Evolutionary conservation across 768 basidiomycete genomes (phyloP), one percentile per base, ranked within the genome.

Genomic region (Pleurotus platypus): DNA sequence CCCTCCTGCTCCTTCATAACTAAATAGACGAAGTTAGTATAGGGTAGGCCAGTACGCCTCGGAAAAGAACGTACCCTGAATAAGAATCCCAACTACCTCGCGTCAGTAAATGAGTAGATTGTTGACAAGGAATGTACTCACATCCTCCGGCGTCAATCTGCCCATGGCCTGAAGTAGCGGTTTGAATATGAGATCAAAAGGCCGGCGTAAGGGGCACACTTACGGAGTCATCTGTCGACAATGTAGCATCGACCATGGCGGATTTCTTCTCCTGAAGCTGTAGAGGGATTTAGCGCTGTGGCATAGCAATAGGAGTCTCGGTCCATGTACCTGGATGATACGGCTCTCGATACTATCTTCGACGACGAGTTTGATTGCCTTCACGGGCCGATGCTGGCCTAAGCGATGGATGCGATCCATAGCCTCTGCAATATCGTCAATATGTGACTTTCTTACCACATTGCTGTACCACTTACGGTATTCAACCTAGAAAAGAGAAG

Each of bases 331-430:
- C 72, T 96, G 92, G 15, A 99, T 81, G 57, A 99, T 98, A 60
- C 94, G 87, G 64, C 87, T 89, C 69, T 99, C 97, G 60, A 99
- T 98, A 58, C 91, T 92, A 68, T 99, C 95, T 70, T 98, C 94
- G 43, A 98, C 82, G 15, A 98, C 90, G 7, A 98, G 78, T 65
- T 98, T 96, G 70, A 93, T 92, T 13, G 94, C 94, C 63, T 90
- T 83, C 46, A 99, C 92, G 6, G 96, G 95, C 20, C 96, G 83
- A 61, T 86, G 88, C 70, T 98, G 94, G n/a, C 95, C 95, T 43
- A 97, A 78, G 58, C 94, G 88, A 73, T 98, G 95, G 59, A 98
- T 97, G 55, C 95, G 90, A 69, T 96, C 94, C 94, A 96, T 98
- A 2, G 92, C 93, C 82, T 94, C 89, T 91, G 80, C 61, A 59